phyloP scores from a whole-genome alignment of 2,329 filamentous ascomycete species.

The Ascochyta lentis region DNA sequence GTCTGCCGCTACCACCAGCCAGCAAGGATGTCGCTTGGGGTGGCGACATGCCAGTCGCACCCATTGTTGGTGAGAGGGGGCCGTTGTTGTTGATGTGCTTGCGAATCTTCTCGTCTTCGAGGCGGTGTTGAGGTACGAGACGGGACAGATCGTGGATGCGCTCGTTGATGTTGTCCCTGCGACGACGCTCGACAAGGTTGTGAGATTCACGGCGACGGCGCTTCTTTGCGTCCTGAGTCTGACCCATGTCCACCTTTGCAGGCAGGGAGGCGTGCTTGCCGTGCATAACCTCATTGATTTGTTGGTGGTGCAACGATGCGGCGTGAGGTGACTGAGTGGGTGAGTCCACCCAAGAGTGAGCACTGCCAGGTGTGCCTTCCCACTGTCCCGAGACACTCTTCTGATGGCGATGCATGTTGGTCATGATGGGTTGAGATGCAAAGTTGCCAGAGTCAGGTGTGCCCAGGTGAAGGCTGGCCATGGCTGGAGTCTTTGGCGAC shows the following conservation, averaged over 20 bases:
- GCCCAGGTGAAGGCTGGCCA: slow-evolving; percentile 74
- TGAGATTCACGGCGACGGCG: slow-evolving; percentile 91
- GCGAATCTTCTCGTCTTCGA: slow-evolving; percentile 96
- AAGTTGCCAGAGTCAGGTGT: slow-evolving; percentile 76
- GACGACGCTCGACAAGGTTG: slow-evolving; percentile 92
- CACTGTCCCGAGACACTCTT: slow-evolving; percentile 89
- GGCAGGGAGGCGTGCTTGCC: slow-evolving; percentile 89
- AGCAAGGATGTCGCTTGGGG: slow-evolving; percentile 87
- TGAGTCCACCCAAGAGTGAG: slow-evolving; percentile 86
- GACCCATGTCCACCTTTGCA: slow-evolving; percentile 73
- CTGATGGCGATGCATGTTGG: slow-evolving; percentile 71
- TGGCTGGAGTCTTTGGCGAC: slow-evolving; percentile 82
- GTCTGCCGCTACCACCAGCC: slow-evolving; percentile 81
- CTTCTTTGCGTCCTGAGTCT: slow-evolving; percentile 92
- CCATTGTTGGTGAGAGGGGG: slow-evolving; percentile 82
- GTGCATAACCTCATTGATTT: slow-evolving; percentile 88
- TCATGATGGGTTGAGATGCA: slow-evolving; percentile 78
- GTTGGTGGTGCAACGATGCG: slow-evolving; percentile 70
- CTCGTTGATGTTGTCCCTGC: slow-evolving; percentile 98
- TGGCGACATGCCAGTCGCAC: slow-evolving; percentile 69
- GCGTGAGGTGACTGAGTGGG: slow-evolving; percentile 84
- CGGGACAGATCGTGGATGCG: slow-evolving; percentile 95
- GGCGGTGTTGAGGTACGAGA: slow-evolving; percentile 86
- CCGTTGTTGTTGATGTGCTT: slow-evolving; percentile 94
- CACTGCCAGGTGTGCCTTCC: slow-evolving; percentile 84